Evolutionary conservation across 495 filamentous ascomycete genomes (phyloP), one percentile per base, ranked within the genome.

Genomic region (Penicillium samsonianum): DNA sequence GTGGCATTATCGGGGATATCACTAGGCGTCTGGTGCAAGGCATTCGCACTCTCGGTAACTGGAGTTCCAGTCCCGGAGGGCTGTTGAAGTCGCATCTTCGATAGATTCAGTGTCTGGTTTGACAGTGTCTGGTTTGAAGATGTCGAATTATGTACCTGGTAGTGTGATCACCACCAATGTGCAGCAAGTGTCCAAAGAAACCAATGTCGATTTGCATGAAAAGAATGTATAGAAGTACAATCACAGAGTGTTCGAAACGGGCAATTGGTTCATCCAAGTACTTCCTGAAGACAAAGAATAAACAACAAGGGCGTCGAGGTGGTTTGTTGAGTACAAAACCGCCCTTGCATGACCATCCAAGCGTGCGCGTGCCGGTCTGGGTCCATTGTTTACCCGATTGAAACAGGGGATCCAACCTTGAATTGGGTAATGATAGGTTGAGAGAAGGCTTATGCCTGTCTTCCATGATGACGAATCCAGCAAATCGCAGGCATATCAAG

Each of bases 71-170:
- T 49, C 31, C 64, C 64, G 19, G 26, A 59, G 16, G 61, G 55
- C 20, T 57, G 61, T 50, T 67, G 61, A 42, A 67, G 58, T 53
- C 53, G 64, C 64, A 67, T 67, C 14, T 17, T 61, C 26, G 12
- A 35, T 30, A 25, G 45, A 31, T 40, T 30, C 22, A 16, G 43
- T 58, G 23, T 52, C 43, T 42, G 31, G 45, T 42, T 55, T n/a
- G 37, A 51, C 22, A 16, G 43, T 58, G 23, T 52, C 43, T 42
- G 31, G 45, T 42, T 55, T n/a, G 37, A 51, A 55, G 23, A n/a
- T 31, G 40, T 50, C 57, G 31, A 60, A 60, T 38, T 47, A 58
- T 62, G 53, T 62, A 62, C 55, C 38, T 54, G 41, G 49, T 33
- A 53, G 43, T 51, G 41, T 30, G 12, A 31, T 44, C 20, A 41